These are phyloP conservation scores for Chrysoporthe deuterocubensis DNA, from an alignment of 2,329 filamentous ascomycete species.

Conservation along the genomic window DNA sequence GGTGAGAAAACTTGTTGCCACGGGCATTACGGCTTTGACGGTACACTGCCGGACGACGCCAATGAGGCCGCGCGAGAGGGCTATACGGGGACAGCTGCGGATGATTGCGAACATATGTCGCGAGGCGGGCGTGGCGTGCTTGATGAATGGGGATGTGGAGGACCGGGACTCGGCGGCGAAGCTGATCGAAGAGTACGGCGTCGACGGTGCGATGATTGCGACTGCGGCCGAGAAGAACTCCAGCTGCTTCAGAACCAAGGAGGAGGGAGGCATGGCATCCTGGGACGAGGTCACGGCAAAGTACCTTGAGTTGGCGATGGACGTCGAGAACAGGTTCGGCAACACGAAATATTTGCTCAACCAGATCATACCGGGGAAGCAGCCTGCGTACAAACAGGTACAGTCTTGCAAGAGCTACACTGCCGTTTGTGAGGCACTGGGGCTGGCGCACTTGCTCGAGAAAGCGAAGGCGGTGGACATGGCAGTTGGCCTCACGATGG, in stretches of 20 bases:
- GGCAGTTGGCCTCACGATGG: conserved; percentile 61
- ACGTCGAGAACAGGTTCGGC: conserved; percentile 82
- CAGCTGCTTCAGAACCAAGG: conserved; percentile 76
- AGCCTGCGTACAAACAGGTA: conserved; percentile 63
- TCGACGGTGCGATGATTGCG: conserved; percentile 96
- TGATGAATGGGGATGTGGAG: conserved; percentile 94
- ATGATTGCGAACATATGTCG: conserved; percentile 84
- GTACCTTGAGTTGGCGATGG: conserved; percentile 74
- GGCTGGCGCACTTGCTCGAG: conserved; percentile 65
- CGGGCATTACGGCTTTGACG: conserved; percentile 89
- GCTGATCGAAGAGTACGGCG: conserved; percentile 78
- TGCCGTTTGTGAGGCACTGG: conserved; percentile 68
- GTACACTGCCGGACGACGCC: conserved; percentile 95
- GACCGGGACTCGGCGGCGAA: conserved; percentile 71
- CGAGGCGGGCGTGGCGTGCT: conserved; percentile 83
- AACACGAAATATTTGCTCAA: conserved; percentile 93
- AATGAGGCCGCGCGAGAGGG: conserved; percentile 88
- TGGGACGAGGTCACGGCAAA: conserved; percentile 80
- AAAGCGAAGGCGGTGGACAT: conserved; percentile 69
- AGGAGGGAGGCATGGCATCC: conserved; percentile 69
- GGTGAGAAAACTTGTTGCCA: conserved; percentile 77
- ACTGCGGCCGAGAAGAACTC: conserved; percentile 90
- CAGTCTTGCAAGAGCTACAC: conserved; percentile 71
- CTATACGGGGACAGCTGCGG: conserved; percentile 81
- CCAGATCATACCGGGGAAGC: conserved; percentile 84